Percentiles rank a stretch among this genome's conserved stretches.
phyloP scores from a whole-genome alignment of 2,329 filamentous ascomycete species.

The Geosmithia putterillii region DNA sequence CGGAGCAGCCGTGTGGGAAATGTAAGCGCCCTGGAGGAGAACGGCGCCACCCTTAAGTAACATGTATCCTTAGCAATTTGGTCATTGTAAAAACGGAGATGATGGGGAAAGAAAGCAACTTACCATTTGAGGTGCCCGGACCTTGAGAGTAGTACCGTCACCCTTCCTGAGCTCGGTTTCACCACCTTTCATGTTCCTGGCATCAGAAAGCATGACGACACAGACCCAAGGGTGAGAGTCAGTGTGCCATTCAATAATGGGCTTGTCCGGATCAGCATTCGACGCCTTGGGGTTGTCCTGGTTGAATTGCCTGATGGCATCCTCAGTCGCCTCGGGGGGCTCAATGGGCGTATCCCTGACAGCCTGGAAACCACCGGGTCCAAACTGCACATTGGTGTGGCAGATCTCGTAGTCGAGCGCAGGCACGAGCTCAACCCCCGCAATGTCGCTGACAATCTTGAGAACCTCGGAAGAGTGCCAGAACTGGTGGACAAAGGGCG shows the following conservation, averaged over 20 bases:
- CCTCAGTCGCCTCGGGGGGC: conserved; percentile 10
- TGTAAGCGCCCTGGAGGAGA: conserved; percentile 31
- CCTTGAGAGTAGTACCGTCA: conserved; percentile 11
- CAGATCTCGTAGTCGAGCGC: conserved; percentile 45
- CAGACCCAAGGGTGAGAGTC: conserved; percentile 39
- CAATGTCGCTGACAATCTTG: conserved; percentile 39
- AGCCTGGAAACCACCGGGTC: conserved; percentile 7
- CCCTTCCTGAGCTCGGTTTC: conserved; percentile 14
- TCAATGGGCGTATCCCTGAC: conserved; percentile 13
- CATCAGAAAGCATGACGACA: conserved; percentile 37
- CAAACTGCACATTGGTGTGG: conserved; percentile 38
- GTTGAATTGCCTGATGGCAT: conserved; percentile 4
- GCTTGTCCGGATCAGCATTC: conserved; percentile 8
- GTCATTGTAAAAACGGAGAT: neutral
- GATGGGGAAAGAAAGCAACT: neutral
- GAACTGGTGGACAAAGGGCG: conserved; percentile 17
- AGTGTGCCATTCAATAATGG: conserved; percentile 29
- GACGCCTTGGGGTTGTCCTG: conserved; percentile 7
- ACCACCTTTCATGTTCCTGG: conserved; percentile 30
- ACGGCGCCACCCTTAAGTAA: conserved; percentile 24
- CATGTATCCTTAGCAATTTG: neutral
- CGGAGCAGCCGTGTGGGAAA: conserved; percentile 27
- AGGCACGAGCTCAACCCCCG: conserved; percentile 44
- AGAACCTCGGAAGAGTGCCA: conserved; percentile 46
- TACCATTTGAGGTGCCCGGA: conserved; percentile 12